Percentiles rank a stretch among this genome's conserved stretches.
These are phyloP conservation scores for Phytopythium delawarense DNA, from an alignment of 352 stramenopile species.

Conservation along the genomic window DNA sequence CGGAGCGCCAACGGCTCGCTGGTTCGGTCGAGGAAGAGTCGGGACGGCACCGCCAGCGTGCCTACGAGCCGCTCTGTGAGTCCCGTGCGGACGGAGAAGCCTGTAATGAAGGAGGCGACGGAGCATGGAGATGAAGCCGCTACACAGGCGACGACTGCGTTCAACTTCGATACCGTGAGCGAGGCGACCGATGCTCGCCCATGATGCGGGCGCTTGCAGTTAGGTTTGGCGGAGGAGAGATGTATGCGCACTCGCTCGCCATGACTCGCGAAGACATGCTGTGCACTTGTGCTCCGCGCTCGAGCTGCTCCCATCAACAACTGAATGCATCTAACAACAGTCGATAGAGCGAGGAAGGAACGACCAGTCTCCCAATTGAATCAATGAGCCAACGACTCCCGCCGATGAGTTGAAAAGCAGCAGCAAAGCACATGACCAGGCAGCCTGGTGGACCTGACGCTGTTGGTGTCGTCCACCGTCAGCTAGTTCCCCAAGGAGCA, in stretches of 20 bases:
- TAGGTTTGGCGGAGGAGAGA: background rate
- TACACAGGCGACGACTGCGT: background rate
- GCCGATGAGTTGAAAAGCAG: background rate
- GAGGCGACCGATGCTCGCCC: background rate
- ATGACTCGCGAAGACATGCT: background rate
- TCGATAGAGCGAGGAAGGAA: background rate
- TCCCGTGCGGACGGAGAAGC: conserved; percentile 8
- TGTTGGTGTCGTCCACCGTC: background rate
- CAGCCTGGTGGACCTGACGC: no score
- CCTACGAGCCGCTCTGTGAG: conserved; percentile 26
- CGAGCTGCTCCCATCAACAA: background rate
- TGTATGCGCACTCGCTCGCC: background rate
- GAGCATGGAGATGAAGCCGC: conserved; percentile 3
- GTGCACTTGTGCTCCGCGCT: background rate
- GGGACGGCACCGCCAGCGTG: conserved; percentile 18
- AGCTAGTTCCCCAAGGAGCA: background rate
- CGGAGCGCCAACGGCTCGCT: background rate
- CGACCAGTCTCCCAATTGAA: background rate
- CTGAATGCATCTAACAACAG: background rate
- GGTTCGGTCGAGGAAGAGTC: conserved; percentile 11
- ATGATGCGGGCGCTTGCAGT: background rate
- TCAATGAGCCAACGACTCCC: background rate
- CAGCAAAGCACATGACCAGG: background rate
- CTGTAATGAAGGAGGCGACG: background rate
- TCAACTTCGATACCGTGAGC: background rate